Percentiles rank a stretch among this genome's conserved stretches.
Evolutionary conservation across 768 basidiomycete genomes (phyloP).

Genomic region (Collybia nuda): DNA sequence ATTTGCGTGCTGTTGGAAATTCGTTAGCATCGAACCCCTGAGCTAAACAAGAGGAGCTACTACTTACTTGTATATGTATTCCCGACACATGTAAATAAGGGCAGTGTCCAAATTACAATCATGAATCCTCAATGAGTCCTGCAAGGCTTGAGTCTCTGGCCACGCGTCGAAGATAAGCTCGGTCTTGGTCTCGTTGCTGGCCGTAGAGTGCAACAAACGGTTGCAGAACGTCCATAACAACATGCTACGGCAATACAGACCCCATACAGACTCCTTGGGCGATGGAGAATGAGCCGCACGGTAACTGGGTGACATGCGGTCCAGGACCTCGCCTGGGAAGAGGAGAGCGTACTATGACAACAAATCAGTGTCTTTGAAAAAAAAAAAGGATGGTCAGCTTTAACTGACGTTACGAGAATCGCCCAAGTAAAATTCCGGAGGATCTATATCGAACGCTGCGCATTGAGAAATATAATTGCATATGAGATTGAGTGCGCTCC

Average conservation of each 20-base stretch:
- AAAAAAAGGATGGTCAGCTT: conserved; percentile 1
- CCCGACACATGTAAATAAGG: conserved; percentile 64
- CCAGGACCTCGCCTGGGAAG: conserved; percentile 73
- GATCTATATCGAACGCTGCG: conserved; percentile 59
- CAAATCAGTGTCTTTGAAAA: conserved; percentile 4
- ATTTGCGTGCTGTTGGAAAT: conserved; percentile 55
- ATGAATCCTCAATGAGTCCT: conserved; percentile 67
- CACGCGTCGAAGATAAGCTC: conserved; percentile 62
- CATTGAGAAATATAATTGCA: conserved; percentile 70
- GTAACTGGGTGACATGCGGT: conserved; percentile 42
- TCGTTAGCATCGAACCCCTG: conserved; percentile 10
- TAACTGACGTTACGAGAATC: conserved; percentile 65
- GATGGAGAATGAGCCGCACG: conserved; percentile 45
- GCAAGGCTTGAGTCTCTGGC: conserved; percentile 65
- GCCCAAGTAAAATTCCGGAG: conserved; percentile 57
- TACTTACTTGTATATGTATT: conserved; percentile 75
- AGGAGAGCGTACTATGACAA: conserved; percentile 55
- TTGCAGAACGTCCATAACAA: conserved; percentile 75
- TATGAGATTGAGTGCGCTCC: conserved; percentile 70
- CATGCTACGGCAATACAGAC: conserved; percentile 79
- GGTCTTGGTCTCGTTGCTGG: conserved; percentile 51
- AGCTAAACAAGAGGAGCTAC: conserved; percentile 13
- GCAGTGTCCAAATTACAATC: conserved; percentile 69
- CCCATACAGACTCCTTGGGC: conserved; percentile 80
- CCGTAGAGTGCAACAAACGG: conserved; percentile 42